Evolutionary conservation across 495 filamentous ascomycete species (phyloP).

Genomic region (Neurospora hispaniola): DNA sequence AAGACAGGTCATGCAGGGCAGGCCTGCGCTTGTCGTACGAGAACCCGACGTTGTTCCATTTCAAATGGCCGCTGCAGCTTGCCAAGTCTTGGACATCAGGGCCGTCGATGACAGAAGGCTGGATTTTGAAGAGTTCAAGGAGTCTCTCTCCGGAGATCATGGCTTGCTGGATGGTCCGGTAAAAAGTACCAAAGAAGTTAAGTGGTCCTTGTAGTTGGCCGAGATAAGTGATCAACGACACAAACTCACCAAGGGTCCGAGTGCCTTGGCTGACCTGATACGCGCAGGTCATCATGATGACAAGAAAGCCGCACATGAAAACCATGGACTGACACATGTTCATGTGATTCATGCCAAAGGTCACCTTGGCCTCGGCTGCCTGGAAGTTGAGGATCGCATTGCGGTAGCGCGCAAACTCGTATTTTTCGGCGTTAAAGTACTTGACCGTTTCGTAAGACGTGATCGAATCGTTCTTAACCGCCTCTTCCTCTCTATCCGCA

Average conservation of each 20-base stretch:
- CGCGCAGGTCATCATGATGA: conserved; percentile 57
- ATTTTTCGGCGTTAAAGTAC: conserved; percentile 94
- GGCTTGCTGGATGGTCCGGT: conserved; percentile 87
- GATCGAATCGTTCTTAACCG: conserved; percentile 97
- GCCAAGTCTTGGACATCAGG: conserved; percentile 38
- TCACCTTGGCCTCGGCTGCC: conserved; percentile 74
- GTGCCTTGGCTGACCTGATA: conserved; percentile 73
- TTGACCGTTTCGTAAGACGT: conserved; percentile 97
- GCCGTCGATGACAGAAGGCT: conserved; percentile 77
- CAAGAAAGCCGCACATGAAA: conserved; percentile 81
- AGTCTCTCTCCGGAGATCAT: conserved; percentile 96
- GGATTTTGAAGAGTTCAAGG: conserved; percentile 81
- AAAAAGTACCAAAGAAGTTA: conserved; percentile 98
- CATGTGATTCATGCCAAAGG: conserved; percentile 81
- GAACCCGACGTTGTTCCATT: conserved; percentile 80
- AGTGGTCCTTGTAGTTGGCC: conserved; percentile 83
- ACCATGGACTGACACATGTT: conserved; percentile 90
- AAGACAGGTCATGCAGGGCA: conserved; percentile 70
- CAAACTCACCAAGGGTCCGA: conserved; percentile 68
- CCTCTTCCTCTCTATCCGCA: conserved; percentile 85
- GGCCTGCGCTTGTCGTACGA: conserved; percentile 82
- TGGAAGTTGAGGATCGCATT: conserved; percentile 74
- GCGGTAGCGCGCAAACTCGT: conserved; percentile 82
- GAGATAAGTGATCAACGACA: conserved; percentile 77
- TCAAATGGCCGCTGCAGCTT: conserved; percentile 67